phyloP scores from a whole-genome alignment of 495 filamentous ascomycete genomes.

The Zalerion maritima region DNA sequence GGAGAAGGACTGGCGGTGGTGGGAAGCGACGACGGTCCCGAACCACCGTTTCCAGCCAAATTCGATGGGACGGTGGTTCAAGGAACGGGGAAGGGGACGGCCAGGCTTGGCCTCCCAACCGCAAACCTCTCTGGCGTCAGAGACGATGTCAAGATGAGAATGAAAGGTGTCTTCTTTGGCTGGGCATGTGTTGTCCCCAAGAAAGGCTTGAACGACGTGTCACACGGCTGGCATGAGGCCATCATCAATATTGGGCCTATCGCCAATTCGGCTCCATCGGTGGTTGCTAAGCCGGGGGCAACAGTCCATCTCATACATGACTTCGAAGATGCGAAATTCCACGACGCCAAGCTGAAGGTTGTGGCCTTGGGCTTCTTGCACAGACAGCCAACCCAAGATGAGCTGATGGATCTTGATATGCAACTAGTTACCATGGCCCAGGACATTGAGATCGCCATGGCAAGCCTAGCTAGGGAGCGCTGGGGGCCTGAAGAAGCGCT shows the following conservation, averaged over 20 bases:
- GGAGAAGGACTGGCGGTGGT: conserved; percentile 11
- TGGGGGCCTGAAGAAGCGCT: conserved; percentile 33
- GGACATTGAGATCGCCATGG: conserved; percentile 34
- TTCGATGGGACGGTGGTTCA: conserved; percentile 30
- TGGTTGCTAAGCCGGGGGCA: conserved; percentile 23
- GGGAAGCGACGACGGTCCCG: conserved; percentile 34
- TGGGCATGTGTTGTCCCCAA: conserved; percentile 34
- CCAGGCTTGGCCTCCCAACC: conserved; percentile 19
- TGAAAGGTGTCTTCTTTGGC: conserved; percentile 48
- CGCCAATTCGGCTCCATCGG: conserved; percentile 21
- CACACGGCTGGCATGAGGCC: conserved; percentile 32
- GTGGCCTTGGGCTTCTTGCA: conserved; percentile 43
- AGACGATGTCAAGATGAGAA: conserved; percentile 30
- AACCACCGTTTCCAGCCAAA: conserved; percentile 41
- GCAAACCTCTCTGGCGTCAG: conserved; percentile 28
- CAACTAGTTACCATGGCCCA: conserved; percentile 26
- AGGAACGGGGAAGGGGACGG: conserved; percentile 17
- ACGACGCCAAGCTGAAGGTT: conserved; percentile 28
- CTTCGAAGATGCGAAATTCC: conserved; percentile 23
- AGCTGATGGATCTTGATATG: conserved; percentile 22
- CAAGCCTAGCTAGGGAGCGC: conserved; percentile 36
- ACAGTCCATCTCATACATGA: conserved; percentile 32
- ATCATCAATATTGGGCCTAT: conserved; percentile 36
- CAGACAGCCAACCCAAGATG: conserved; percentile 16
- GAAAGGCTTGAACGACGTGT: conserved; percentile 8